Conservation (phyloP, 225 moss, liverwort and hornwort species). For the Sphagnum contortum region DNA sequence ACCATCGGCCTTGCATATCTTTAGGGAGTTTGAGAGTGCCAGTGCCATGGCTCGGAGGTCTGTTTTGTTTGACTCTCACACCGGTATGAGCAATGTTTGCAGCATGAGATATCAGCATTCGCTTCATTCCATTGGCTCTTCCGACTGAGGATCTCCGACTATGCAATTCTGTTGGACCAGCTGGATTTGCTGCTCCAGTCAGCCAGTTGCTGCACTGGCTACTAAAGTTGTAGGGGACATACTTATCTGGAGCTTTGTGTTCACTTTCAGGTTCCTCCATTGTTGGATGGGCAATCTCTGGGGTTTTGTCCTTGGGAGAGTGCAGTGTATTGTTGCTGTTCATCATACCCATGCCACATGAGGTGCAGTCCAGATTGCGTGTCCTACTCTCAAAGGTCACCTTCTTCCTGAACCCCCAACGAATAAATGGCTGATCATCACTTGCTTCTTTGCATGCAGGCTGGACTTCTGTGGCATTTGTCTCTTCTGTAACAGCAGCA, state of each 20-base stretch:
- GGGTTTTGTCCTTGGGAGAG: no score
- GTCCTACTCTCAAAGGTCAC: constrained; percentile 39
- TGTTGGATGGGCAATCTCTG: no score
- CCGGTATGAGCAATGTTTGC: constrained; percentile 5
- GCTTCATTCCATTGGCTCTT: constrained; percentile 4
- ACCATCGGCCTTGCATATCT: constrained; percentile 65
- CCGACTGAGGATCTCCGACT: constrained; percentile 11
- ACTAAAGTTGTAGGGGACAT: constrained; percentile 13
- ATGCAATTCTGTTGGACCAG: constrained; percentile 5
- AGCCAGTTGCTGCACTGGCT: no score
- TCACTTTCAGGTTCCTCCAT: no score
- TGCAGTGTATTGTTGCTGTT: no score
- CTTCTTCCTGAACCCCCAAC: constrained; percentile 51
- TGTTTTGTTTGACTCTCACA: constrained; percentile 14
- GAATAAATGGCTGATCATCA: constrained; percentile 25
- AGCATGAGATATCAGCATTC: constrained; percentile 3
- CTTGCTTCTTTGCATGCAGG: neutral
- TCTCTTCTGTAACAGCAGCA: neutral
- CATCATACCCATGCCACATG: no score
- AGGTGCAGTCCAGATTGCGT: constrained; percentile 1
- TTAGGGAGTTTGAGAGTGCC: constrained; percentile 41
- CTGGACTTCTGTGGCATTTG: no score
- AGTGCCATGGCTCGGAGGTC: neutral
- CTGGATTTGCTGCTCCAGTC: constrained; percentile 2
- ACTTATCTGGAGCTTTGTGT: constrained; percentile 4